Evolutionary conservation across 306 rosid genomes (phyloP).

Genomic region (Corylus avellana): DNA sequence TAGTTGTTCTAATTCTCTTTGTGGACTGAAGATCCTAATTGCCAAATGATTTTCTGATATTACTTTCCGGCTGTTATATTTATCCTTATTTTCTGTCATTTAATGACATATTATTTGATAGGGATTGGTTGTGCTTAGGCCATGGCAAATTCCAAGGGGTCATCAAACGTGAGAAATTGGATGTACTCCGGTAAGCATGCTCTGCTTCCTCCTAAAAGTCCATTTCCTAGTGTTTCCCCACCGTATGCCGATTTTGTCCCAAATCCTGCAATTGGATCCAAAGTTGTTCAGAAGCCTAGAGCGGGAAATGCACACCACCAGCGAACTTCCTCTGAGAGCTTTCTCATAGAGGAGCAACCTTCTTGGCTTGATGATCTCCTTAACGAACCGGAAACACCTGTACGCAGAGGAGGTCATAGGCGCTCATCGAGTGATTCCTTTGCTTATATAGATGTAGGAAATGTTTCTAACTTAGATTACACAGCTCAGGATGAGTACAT

Average conservation of each 20-base stretch:
- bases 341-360: conserved; percentile 88
- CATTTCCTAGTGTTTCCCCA: conserved; percentile 84
- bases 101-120: conserved; percentile 33
- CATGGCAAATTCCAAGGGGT: conserved; percentile 90
- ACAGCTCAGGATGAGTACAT: conserved; percentile 63
- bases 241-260: conserved; percentile 75
- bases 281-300: conserved; percentile 64
- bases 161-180: conserved; percentile 69
- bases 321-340: conserved; percentile 94
- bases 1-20: conserved; percentile 1
- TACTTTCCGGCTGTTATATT: not conserved
- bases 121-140: conserved; percentile 39
- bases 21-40: not conserved
- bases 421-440: conserved; percentile 99
- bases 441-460: conserved; percentile 68
- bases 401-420: conserved; percentile 89
- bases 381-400: conserved; percentile 95
- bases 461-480: conserved; percentile 50
- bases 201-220: conserved; percentile 96
- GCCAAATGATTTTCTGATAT: not conserved
- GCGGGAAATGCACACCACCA: conserved; percentile 82
- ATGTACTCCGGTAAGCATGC: conserved; percentile 87
- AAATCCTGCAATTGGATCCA: conserved; percentile 57
- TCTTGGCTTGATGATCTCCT: conserved; percentile 99
- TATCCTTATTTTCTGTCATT: conserved; percentile 8